phyloP scores from a whole-genome alignment of 345 rosid species.

The Gossypium stocksii region DNA sequence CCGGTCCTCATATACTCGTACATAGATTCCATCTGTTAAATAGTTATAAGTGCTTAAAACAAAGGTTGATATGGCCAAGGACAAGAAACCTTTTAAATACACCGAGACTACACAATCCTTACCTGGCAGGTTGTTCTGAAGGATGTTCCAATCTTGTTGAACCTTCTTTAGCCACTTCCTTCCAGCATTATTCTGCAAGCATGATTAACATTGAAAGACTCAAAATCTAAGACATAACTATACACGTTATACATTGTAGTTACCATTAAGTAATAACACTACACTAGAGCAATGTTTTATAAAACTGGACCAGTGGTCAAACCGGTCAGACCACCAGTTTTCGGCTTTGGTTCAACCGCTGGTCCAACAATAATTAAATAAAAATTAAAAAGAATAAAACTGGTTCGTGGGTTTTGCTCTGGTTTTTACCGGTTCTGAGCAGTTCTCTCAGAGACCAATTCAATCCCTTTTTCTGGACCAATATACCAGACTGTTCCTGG shows the following conservation, averaged over 20 bases:
- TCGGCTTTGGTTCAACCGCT: no score
- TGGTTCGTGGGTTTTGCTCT: no score
- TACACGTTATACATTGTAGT: neutral
- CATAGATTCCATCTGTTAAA: conserved; percentile 75
- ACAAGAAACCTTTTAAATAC: conserved; percentile 1
- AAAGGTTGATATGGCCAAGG: conserved; percentile 1
- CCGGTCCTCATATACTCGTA: conserved; percentile 85
- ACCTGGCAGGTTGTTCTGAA: conserved; percentile 97
- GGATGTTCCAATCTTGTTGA: conserved; percentile 96
- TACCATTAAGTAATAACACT: neutral
- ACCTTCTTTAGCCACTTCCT: conserved; percentile 94
- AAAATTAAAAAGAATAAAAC: no score
- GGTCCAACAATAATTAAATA: no score
- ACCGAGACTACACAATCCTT: conserved; percentile 22
- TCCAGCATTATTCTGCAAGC: conserved; percentile 60
- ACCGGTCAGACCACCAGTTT: no score
- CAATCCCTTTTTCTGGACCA: no score
- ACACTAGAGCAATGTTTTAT: no score
- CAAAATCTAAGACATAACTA: neutral
- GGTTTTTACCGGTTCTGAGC: no score
- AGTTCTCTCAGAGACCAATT: no score
- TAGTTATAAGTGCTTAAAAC: conserved; percentile 1
- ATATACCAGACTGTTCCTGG: no score
- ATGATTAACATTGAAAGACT: conserved; percentile 4
- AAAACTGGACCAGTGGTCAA: no score